Conservation (phyloP, 176 grass and related monocot genomes). For the Eleusine indica region DNA sequence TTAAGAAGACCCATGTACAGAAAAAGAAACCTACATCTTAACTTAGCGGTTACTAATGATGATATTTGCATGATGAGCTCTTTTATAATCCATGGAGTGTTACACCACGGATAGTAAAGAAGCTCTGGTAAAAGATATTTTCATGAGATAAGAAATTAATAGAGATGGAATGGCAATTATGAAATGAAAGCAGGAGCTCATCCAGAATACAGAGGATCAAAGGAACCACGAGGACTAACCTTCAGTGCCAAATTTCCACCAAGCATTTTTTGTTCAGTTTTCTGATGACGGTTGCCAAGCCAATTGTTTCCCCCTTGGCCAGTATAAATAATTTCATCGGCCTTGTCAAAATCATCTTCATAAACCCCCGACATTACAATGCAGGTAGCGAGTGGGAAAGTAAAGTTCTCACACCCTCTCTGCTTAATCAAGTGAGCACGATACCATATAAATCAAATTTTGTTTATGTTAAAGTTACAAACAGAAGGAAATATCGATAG, state of each 20-base stretch:
- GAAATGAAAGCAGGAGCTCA: conserved; percentile 2
- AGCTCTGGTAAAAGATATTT: neutral
- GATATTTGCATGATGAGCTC: neutral
- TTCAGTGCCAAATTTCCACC: conserved; percentile 75
- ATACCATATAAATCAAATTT: conserved; percentile 6
- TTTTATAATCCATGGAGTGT: neutral
- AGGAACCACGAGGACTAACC: conserved; percentile 39
- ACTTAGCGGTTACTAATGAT: neutral
- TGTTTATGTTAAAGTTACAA: conserved; percentile 11
- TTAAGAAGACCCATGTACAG: too few species aligned
- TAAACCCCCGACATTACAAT: conserved; percentile 72
- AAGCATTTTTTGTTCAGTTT: conserved; percentile 49
- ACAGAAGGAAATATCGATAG: conserved; percentile 17
- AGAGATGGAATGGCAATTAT: neutral
- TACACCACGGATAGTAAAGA: neutral
- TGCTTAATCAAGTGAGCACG: conserved; percentile 53
- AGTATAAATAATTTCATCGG: conserved; percentile 68
- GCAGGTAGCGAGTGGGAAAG: conserved; percentile 65
- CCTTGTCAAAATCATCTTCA: conserved; percentile 75
- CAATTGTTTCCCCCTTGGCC: conserved; percentile 69
- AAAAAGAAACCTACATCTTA: too few species aligned
- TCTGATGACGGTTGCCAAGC: conserved; percentile 58
- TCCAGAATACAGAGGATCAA: conserved; percentile 9
- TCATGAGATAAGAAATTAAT: neutral
- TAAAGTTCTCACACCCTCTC: conserved; percentile 48